Percentiles rank a stretch among this genome's conserved stretches.
Conservation (phyloP, 768 basidiomycete genomes). For the Trametes cubensis region DNA sequence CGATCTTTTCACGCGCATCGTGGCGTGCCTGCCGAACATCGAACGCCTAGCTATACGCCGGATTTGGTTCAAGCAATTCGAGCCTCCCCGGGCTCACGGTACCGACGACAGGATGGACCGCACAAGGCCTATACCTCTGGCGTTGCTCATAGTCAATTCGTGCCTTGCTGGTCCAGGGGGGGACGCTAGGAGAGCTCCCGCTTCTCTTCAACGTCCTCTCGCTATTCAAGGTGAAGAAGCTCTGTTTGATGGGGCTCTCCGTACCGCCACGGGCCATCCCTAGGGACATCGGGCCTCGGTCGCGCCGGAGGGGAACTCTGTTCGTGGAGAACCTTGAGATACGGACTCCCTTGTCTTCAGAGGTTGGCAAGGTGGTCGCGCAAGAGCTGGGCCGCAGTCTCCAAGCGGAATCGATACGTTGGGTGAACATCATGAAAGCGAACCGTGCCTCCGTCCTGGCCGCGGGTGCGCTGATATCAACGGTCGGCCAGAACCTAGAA, state of each 20-base stretch:
- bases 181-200: neutral
- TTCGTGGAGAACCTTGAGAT: neutral
- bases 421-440: neutral
- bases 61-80: constrained; percentile 1
- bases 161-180: neutral
- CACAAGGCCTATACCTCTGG: neutral
- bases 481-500: no score
- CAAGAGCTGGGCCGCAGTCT: neutral
- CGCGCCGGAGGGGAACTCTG: no score
- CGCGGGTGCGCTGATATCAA: neutral
- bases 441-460: neutral
- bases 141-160: neutral
- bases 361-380: neutral
- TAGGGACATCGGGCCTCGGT: no score
- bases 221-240: neutral
- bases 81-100: neutral
- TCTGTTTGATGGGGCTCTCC: neutral
- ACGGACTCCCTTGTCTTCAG: neutral
- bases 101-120: neutral
- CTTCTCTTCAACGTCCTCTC: neutral
- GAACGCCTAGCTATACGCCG: neutral
- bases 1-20: neutral
- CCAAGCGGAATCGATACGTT: neutral
- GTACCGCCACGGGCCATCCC: no score
- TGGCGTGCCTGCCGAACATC: neutral